A percentile compares a stretch with the other conserved stretches of the same genome.
Evolutionary conservation across 2,329 filamentous ascomycete genomes (phyloP).

Genomic region (Aspergillus sp.): DNA sequence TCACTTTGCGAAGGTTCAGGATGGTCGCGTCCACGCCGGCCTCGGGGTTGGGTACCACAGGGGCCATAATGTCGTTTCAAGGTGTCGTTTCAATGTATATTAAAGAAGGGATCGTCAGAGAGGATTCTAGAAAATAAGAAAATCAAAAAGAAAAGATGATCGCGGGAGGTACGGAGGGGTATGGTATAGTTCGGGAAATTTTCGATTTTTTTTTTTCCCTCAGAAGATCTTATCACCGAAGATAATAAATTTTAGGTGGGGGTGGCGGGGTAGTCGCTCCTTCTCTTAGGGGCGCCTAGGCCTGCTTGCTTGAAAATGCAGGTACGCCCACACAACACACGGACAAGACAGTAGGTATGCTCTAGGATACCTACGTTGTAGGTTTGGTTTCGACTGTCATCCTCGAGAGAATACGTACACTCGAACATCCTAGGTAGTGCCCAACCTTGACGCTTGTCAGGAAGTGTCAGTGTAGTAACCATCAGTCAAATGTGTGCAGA

Average conservation of each 20-base stretch:
- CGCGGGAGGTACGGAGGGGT: neutral
- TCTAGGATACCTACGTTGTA: too few relatives aligned
- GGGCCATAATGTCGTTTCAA: conserved; percentile 27
- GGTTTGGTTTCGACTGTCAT: too few relatives aligned
- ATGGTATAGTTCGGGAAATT: conserved; percentile 19
- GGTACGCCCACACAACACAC: too few relatives aligned
- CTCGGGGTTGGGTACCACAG: conserved; percentile 28
- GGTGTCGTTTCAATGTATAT: conserved; percentile 1
- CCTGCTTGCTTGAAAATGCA: conserved; percentile 12
- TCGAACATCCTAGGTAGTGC: too few relatives aligned
- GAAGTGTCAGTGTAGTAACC: neutral
- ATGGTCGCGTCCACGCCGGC: conserved; percentile 38
- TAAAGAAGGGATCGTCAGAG: neutral
- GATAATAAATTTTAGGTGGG: conserved; percentile 39
- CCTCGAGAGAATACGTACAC: too few relatives aligned
- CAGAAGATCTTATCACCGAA: conserved; percentile 32
- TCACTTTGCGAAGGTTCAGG: conserved; percentile 61
- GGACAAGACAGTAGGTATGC: too few relatives aligned
- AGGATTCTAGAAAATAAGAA: neutral
- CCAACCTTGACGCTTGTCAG: too few relatives aligned
- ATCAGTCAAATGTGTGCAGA: too few relatives aligned
- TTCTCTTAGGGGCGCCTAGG: conserved; percentile 13
- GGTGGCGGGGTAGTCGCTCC: conserved; percentile 28
- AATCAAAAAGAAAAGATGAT: neutral
- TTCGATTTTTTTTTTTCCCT: conserved; percentile 13